Base-by-base conservation (phyloP, 2,329 filamentous ascomycete species). In the Exophiala xenobiotica region DNA sequence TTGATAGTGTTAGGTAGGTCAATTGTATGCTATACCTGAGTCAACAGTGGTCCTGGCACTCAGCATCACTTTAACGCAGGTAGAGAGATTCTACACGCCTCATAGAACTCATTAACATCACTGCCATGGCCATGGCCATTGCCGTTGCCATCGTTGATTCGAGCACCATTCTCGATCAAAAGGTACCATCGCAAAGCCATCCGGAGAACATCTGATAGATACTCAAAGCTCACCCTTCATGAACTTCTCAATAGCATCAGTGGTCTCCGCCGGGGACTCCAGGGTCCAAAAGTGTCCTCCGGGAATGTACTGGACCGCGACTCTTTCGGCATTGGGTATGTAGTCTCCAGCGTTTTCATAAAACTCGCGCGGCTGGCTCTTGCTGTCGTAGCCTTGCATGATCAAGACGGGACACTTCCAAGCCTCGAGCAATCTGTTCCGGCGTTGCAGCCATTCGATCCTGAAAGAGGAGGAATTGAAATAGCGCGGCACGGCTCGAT, bases 201-300 rank as follows among this genome's bases (percentile, higher is more conserved):
- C n/a, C n/a, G n/a, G n/a, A n/a, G n/a, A n/a, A n/a, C n/a, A n/a
- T n/a, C n/a, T n/a, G n/a, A n/a, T n/a, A n/a, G n/a, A n/a, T n/a
- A n/a, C 27, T 31, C 27, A 31, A 31, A 31, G 11, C 14, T 31
- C 27, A n/a, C 8, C 27, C 27, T 31, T 4, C 4, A 39, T 14
- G 12, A 39, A 22, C 37, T 20, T 22, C 20, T 20, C 12, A 12
- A 39, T 39, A 6, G 49, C 49, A 4, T 33, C 37, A 6, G 44
- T 47, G 5, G 49, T 52, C 19, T 52, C 49, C 4, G 2, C n/a
- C 2, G 49, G 35, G 12, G 22, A 23, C 26, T 52, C 49, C 4
- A 52, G 24, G 4, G 33, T 42, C 49, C 49, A 52, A 18, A 52
- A 20, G 63, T 56, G 5, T 59, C 48, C 7, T 3, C 42, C 42